phyloP scores from a whole-genome alignment of 768 basidiomycete genomes.

The Mycena capillaripes region DNA sequence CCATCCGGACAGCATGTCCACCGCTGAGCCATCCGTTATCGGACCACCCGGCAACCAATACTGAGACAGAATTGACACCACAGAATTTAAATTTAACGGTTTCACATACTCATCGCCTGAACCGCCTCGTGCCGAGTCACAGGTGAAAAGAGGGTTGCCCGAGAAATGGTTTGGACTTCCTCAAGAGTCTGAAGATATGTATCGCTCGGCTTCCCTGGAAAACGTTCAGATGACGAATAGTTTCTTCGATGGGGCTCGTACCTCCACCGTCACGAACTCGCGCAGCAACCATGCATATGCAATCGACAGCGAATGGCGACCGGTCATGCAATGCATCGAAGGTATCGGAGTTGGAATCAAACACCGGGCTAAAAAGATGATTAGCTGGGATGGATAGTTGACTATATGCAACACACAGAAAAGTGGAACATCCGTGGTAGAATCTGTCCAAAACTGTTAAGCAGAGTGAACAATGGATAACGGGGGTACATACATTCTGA shows the following conservation, averaged over 20 bases:
- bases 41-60: constrained; percentile 94
- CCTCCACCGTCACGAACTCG: constrained; percentile 93
- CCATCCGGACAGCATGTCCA: constrained; percentile 97
- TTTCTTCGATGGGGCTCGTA: constrained; percentile 47
- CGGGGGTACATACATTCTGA: constrained; percentile 75
- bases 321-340: constrained; percentile 89
- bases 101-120: constrained; percentile 89
- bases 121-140: constrained; percentile 89
- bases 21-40: constrained; percentile 97
- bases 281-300: constrained; percentile 94
- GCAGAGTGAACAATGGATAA: constrained; percentile 21
- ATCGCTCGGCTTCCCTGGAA: constrained; percentile 79
- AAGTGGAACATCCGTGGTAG: constrained; percentile 93
- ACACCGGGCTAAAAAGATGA: constrained; percentile 70
- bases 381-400: constrained; percentile 35
- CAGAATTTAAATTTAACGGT: neutral
- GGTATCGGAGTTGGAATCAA: constrained; percentile 86
- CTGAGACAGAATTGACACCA: constrained; percentile 52
- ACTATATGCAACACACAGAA: constrained; percentile 58
- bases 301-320: constrained; percentile 93
- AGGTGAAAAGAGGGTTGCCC: constrained; percentile 89
- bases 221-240: constrained; percentile 30
- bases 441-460: constrained; percentile 65
- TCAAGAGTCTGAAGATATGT: constrained; percentile 80
- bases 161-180: constrained; percentile 89